Conservation (phyloP, 2,329 filamentous ascomycete genomes). For the Penicillium brevicompactum region DNA sequence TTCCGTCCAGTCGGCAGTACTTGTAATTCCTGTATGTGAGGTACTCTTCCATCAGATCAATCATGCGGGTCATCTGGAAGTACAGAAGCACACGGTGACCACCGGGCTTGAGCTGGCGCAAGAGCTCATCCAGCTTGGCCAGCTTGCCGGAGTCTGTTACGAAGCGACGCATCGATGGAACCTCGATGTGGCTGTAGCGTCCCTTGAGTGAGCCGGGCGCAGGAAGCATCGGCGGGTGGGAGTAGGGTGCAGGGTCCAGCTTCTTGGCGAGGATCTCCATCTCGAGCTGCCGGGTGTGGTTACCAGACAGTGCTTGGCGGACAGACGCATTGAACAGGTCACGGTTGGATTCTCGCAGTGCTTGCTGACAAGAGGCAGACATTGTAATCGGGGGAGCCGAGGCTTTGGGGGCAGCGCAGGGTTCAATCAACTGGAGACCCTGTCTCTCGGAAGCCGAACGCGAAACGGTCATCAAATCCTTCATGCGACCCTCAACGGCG, state of each 20-base stretch:
- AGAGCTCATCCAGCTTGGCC: slow-evolving; percentile 81
- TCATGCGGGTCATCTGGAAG: slow-evolving; percentile 99
- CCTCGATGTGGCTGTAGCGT: slow-evolving; percentile 85
- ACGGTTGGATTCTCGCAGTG: slow-evolving; percentile 65
- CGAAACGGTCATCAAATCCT: slow-evolving; percentile 77
- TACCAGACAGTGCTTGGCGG: slow-evolving; percentile 74
- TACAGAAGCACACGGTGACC: slow-evolving; percentile 93
- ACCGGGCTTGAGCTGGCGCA: slow-evolving; percentile 87
- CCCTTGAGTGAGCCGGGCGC: slow-evolving; percentile 77
- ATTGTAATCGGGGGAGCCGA: slow-evolving; percentile 86
- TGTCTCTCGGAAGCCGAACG: slow-evolving; percentile 65
- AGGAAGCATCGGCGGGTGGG: slow-evolving; percentile 73
- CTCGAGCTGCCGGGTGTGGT: slow-evolving; percentile 63
- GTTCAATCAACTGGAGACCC: slow-evolving; percentile 77
- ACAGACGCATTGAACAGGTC: slow-evolving; percentile 77
- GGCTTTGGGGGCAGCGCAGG: slow-evolving; percentile 75
- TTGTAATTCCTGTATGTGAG: slow-evolving; percentile 99
- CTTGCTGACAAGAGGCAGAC: slow-evolving; percentile 68
- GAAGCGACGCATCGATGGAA: slow-evolving; percentile 95
- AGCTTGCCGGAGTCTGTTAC: slow-evolving; percentile 98
- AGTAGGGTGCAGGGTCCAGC: slow-evolving; percentile 57
- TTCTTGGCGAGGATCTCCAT: slow-evolving; percentile 73
- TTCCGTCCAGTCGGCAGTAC: slow-evolving; percentile 94
- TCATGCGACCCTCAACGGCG: slow-evolving; percentile 71
- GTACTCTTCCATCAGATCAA: slow-evolving; percentile 98